phyloP scores from a whole-genome alignment of 768 basidiomycete genomes.

The Russula abietina region DNA sequence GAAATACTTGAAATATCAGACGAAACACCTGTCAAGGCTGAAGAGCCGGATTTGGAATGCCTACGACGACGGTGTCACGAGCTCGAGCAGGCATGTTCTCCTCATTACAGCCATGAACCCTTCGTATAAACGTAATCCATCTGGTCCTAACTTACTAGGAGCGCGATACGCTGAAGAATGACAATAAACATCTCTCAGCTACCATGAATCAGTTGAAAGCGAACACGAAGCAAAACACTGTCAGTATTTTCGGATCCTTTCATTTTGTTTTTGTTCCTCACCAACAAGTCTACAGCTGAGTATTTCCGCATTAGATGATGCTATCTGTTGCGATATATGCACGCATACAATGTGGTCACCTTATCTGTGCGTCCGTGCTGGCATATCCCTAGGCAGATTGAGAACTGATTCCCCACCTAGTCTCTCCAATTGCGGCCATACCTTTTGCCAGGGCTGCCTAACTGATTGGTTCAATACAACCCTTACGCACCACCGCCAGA shows the following conservation, averaged over 20 bases:
- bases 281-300: constrained; percentile 2
- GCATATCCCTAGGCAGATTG: not conserved
- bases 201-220: constrained; percentile 14
- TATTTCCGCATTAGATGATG: constrained; percentile 41
- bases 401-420: constrained; percentile 33
- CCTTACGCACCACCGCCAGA: constrained; percentile 43
- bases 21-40: constrained; percentile 5
- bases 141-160: constrained; percentile 3
- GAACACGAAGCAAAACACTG: constrained; percentile 11
- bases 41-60: constrained; percentile 9
- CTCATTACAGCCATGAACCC: no score
- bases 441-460: constrained; percentile 59
- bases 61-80: constrained; percentile 10
- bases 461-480: constrained; percentile 47
- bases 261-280: not conserved
- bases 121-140: not conserved
- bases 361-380: constrained; percentile 44
- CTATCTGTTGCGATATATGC: constrained; percentile 60
- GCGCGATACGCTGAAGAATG: constrained; percentile 4
- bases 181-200: constrained; percentile 1
- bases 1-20: constrained; percentile 14
- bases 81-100: constrained; percentile 12
- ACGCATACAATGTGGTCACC: constrained; percentile 58
- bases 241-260: not conserved
- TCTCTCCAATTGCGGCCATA: constrained; percentile 59